phyloP scores from a whole-genome alignment of 23 red algal species.

The Gracilariopsis chorda region DNA sequence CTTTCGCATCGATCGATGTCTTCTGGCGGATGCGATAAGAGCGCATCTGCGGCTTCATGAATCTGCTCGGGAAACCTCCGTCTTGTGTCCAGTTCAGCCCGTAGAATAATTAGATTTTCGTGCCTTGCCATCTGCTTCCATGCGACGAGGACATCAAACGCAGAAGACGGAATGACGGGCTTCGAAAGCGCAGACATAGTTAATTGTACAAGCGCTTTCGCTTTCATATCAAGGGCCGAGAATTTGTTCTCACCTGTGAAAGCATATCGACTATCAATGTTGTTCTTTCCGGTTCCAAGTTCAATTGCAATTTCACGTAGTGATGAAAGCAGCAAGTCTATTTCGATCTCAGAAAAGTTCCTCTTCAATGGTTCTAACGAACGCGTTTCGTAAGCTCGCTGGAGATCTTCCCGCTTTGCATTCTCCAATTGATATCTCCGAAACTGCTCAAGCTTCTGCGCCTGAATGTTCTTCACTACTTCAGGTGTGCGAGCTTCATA shows the following conservation, averaged over 20 bases:
- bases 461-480: not conserved
- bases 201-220: constrained; percentile 11
- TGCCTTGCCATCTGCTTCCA: constrained; percentile 38
- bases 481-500: constrained; percentile 39
- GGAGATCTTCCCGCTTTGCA: not conserved
- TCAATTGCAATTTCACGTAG: constrained; percentile 21
- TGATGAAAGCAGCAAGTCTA: not conserved
- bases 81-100: constrained; percentile 9
- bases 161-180: constrained; percentile 3
- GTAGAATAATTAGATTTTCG: constrained; percentile 49
- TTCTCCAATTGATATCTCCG: not conserved
- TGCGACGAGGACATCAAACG: constrained; percentile 57
- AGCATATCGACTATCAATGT: not conserved
- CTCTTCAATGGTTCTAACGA: constrained; percentile 6
- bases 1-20: constrained; percentile 20
- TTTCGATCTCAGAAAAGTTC: constrained; percentile 5
- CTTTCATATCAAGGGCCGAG: not conserved
- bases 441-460: not conserved
- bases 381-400: not conserved
- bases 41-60: not conserved
- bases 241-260: not conserved
- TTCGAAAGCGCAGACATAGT: constrained; percentile 32
- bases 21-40: constrained; percentile 1
- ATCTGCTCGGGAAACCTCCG: not conserved
- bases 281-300: not conserved